Conservation (phyloP, 148 eudicot species). For the Rhododendron ovatum region DNA sequence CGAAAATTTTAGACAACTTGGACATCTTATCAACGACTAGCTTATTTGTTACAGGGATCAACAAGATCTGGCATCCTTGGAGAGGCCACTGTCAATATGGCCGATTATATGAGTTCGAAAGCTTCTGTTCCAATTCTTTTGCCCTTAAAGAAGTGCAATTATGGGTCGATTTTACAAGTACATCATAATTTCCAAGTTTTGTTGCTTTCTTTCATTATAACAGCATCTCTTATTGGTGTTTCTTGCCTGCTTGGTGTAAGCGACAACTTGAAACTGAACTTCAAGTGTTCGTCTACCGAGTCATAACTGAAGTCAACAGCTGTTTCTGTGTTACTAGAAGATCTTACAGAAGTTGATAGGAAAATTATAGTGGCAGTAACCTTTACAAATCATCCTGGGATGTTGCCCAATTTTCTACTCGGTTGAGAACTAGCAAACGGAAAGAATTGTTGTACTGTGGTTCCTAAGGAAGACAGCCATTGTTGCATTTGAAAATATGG, state of each 20-base stretch:
- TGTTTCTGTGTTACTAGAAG: background rate
- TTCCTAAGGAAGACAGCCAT: background rate
- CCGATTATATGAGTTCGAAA: constrained; percentile 37
- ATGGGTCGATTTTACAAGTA: constrained; percentile 62
- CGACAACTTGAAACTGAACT: background rate
- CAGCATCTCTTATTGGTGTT: background rate
- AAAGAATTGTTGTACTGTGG: background rate
- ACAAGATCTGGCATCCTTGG: constrained; percentile 74
- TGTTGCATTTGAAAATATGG: background rate
- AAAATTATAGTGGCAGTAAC: background rate
- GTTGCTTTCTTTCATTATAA: background rate
- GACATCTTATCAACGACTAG: background rate
- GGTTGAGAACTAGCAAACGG: background rate
- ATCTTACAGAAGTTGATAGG: background rate
- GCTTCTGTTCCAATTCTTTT: constrained; percentile 39
- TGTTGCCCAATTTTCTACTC: background rate
- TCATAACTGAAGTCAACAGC: background rate
- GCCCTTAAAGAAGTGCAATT: constrained; percentile 54
- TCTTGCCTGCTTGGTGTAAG: background rate
- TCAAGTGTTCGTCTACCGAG: background rate
- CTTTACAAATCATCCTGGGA: background rate
- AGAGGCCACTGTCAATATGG: constrained; percentile 56
- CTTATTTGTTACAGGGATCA: constrained; percentile 47
- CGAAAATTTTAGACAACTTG: background rate
- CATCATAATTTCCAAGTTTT: constrained; percentile 1